Evolutionary conservation across 164 flowering plant genomes (phyloP), one percentile per base, ranked within the genome.

Genomic region (Aristolochia fimbriata): DNA sequence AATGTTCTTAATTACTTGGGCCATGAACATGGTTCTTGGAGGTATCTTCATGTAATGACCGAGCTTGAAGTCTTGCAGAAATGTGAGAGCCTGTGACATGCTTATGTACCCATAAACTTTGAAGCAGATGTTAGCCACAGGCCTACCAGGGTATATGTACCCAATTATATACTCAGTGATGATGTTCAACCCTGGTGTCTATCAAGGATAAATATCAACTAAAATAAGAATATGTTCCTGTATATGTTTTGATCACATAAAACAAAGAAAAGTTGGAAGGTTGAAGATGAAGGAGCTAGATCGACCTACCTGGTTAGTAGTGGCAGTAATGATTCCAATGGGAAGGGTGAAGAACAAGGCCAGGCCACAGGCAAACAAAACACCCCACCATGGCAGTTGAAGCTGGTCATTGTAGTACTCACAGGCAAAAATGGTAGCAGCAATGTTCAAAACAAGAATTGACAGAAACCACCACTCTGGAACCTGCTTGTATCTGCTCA

Each of bases 41-140:
- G 97, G 97, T 23, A 91, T 86, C 68, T 91, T 91, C 97, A 91
- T 91, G 82, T 91, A 91, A 68, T 91, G 97, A 3, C 97, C 97
- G n/a, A 91, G 84, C 71, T 91, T 91, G 79, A 91, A 88, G 69
- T 91, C 96, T 71, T 80, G 84, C 17, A 91, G 71, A 74, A 88
- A 91, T 11, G 90, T 76, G 51, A 88, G 47, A 17, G 88, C 97
- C 60, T 91, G 97, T 14, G 71, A 69, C 86, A 85, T 86, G 60
- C 96, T 91, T 41, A 88, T 83, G 73, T 84, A 86, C 0, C 97
- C 97, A 57, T 86, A 91, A 16, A 88, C 94, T 66, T 91, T 91
- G 76, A 91, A 91, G 81, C 87, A 86, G 80, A 91, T 86, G 65
- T 91, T 91, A 0, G 97, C 96, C 1, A 91, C 91, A 0, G 97